phyloP scores from a whole-genome alignment of 805 yeast genomes.

The Yamadazyma ubonensis region DNA sequence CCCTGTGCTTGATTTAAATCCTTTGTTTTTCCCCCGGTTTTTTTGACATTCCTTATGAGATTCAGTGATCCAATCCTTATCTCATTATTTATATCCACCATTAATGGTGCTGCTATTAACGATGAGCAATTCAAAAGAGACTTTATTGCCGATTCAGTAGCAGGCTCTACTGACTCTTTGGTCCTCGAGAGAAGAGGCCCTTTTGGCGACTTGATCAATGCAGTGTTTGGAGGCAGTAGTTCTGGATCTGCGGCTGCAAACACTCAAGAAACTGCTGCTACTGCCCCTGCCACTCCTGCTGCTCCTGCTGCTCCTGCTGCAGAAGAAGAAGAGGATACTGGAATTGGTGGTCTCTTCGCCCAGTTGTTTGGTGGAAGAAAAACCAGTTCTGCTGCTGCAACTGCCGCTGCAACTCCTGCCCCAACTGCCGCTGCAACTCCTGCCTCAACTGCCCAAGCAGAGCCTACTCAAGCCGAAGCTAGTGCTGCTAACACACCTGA shows the following conservation, averaged over 20 bases:
- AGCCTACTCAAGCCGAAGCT: no score
- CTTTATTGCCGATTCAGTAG: conserved; percentile 5
- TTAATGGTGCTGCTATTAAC: conserved; percentile 14
- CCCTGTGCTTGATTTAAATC: neutral
- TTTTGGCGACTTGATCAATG: conserved; percentile 11
- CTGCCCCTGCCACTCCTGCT: conserved; percentile 17
- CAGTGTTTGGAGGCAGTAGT: conserved; percentile 2
- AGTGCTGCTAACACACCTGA: no score
- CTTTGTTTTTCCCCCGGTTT: neutral
- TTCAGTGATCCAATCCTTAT: conserved; percentile 2
- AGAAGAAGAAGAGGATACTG: neutral
- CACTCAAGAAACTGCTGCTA: no score
- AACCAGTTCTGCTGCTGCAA: conserved; percentile 1
- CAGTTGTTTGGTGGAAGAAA: neutral
- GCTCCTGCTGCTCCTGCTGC: conserved; percentile 20
- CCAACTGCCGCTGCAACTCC: conserved; percentile 7
- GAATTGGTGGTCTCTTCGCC: neutral
- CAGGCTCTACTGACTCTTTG: conserved; percentile 10
- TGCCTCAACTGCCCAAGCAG: conserved; percentile 12
- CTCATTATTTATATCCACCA: conserved; percentile 4
- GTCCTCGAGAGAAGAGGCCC: conserved; percentile 7
- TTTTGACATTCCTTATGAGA: conserved; percentile 8
- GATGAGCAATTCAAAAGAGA: conserved; percentile 11
- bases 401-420: conserved; percentile 3
- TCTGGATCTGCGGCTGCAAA: conserved; percentile 4